Percentiles rank a stretch among this genome's conserved stretches.
Conservation (phyloP, 345 rosid genomes). For the Bruguiera parviflora region DNA sequence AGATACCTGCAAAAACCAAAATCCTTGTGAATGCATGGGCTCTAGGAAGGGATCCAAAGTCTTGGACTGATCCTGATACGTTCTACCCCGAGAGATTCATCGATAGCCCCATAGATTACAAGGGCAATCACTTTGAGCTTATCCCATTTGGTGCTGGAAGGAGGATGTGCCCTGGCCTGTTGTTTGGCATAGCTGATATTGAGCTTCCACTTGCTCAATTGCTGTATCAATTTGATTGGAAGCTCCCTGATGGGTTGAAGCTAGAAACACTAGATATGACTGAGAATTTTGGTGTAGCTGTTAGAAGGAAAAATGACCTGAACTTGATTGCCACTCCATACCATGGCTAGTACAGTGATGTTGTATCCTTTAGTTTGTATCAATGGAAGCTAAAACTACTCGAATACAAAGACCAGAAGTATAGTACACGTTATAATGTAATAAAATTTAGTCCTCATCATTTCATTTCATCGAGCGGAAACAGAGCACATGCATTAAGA, state of each 20-base stretch:
- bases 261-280: neutral
- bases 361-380: too few relatives aligned
- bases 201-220: neutral
- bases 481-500: too few relatives aligned
- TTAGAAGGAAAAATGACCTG: neutral
- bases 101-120: neutral
- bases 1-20: neutral
- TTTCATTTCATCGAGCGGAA: too few relatives aligned
- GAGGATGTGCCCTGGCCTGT: neutral
- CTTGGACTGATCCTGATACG: neutral
- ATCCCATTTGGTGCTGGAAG: slow-evolving; percentile 3
- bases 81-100: neutral
- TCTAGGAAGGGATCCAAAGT: neutral
- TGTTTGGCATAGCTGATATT: neutral
- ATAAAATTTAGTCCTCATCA: too few relatives aligned
- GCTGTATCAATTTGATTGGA: slow-evolving; percentile 1
- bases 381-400: too few relatives aligned
- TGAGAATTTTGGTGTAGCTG: neutral
- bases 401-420: too few relatives aligned
- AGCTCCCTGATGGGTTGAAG: neutral
- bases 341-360: neutral
- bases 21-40: neutral
- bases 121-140: neutral
- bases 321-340: neutral
- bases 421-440: too few relatives aligned